These are phyloP conservation scores for Vitis hybrid DNA, from an alignment of 177 flowering plant species.

Conservation along the genomic window DNA sequence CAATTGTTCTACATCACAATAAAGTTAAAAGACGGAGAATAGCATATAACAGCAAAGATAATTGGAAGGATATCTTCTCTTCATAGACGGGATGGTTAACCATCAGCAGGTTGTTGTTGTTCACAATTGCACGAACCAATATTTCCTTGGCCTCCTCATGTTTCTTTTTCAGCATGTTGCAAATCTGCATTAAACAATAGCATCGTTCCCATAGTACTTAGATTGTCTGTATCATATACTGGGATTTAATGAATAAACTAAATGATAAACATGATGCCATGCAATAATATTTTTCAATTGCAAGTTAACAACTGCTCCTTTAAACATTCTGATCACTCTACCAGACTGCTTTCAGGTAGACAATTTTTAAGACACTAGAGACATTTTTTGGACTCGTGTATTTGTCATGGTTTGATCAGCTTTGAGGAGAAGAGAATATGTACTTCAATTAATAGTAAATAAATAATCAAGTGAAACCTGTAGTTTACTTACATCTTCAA, in stretches of 20 bases:
- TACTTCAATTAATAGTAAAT: background rate
- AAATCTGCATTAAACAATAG: conserved; percentile 47
- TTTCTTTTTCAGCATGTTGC: conserved; percentile 84
- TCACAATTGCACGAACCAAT: conserved; percentile 77
- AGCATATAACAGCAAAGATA: conserved; percentile 1
- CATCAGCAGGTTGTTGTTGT: conserved; percentile 82
- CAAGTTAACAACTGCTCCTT: too few species aligned
- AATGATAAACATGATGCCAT: too few species aligned
- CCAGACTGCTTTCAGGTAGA: too few species aligned
- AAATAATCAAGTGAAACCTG: background rate
- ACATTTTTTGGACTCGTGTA: too few species aligned
- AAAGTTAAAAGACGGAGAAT: background rate
- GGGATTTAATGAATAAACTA: background rate
- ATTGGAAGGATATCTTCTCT: conserved; percentile 78
- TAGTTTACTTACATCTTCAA: conserved; percentile 69
- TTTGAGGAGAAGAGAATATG: background rate
- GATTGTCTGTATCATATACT: background rate
- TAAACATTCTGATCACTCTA: too few species aligned
- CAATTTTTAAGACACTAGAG: too few species aligned
- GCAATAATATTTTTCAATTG: too few species aligned
- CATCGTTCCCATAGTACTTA: background rate
- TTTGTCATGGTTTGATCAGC: background rate
- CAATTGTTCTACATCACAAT: background rate
- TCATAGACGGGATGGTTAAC: conserved; percentile 74
- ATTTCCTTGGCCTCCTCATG: conserved; percentile 90